phyloP scores from a whole-genome alignment of 768 basidiomycete genomes.

The Tulasnella sp. region DNA sequence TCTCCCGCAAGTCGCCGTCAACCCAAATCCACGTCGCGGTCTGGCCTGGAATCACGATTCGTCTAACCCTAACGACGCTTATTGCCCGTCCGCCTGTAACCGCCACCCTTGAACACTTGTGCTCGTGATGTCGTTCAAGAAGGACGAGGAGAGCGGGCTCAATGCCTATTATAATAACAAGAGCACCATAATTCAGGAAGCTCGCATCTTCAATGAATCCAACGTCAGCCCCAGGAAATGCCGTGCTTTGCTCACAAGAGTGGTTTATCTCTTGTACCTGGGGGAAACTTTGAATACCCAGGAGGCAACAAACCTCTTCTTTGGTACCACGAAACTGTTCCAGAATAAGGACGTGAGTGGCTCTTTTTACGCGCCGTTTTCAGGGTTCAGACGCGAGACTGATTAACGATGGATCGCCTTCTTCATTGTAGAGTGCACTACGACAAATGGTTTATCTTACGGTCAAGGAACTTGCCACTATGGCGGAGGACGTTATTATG shows the following conservation, averaged over 20 bases:
- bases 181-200: conserved; percentile 96
- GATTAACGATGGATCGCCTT: conserved; percentile 26
- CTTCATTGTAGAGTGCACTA: conserved; percentile 66
- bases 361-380: background rate
- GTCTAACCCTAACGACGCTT: background rate
- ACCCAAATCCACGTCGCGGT: conserved; percentile 16
- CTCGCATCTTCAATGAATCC: conserved; percentile 98
- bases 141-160: conserved; percentile 90
- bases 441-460: conserved; percentile 98
- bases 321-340: conserved; percentile 97
- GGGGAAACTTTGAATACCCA: conserved; percentile 93
- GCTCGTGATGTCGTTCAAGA: conserved; percentile 72
- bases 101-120: background rate
- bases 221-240: conserved; percentile 98
- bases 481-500: conserved; percentile 99
- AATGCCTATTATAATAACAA: conserved; percentile 95
- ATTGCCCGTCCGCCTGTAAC: background rate
- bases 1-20: background rate
- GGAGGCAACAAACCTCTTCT: conserved; percentile 97
- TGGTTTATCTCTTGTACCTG: conserved; percentile 93
- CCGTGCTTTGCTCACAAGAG: conserved; percentile 90
- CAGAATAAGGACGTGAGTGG: conserved; percentile 94
- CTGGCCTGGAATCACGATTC: background rate
- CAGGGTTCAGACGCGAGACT: conserved; percentile 13
- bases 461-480: conserved; percentile 92